These are phyloP conservation scores for Kluyveromyces nonfermentans DNA, from an alignment of 805 yeast species.

Conservation along the genomic window DNA sequence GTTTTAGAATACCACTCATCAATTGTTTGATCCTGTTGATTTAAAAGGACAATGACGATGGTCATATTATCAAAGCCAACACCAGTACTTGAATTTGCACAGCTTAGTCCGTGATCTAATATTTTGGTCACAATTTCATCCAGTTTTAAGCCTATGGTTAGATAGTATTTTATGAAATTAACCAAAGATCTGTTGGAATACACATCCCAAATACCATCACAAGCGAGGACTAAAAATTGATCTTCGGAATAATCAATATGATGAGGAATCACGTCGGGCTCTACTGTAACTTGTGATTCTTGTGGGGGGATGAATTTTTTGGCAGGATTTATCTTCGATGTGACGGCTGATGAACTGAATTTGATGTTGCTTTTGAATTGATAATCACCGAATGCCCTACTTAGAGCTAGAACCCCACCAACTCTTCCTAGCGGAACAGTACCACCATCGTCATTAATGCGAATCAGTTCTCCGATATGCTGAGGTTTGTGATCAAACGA, in stretches of 20 bases:
- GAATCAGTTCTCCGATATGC: constrained; percentile 84
- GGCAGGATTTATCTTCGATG: constrained; percentile 10
- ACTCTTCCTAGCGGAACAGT: constrained; percentile 89
- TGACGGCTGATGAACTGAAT: constrained; percentile 31
- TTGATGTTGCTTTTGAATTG: constrained; percentile 35
- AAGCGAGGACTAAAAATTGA: constrained; percentile 65
- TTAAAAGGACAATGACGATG: constrained; percentile 55
- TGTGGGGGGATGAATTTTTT: constrained; percentile 36
- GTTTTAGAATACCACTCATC: constrained; percentile 52
- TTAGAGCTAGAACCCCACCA: constrained; percentile 87
- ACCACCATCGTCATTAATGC: constrained; percentile 92
- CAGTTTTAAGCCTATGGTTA: constrained; percentile 47
- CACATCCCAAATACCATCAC: constrained; percentile 82
- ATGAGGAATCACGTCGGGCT: constrained; percentile 64
- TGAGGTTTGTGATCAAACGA: constrained; percentile 88
- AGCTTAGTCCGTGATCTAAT: constrained; percentile 55
- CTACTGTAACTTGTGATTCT: constrained; percentile 72
- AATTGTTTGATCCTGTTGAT: constrained; percentile 35
- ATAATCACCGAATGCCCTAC: constrained; percentile 84
- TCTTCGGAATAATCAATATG: constrained; percentile 35
- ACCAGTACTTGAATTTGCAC: constrained; percentile 68
- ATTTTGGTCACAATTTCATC: constrained; percentile 51
- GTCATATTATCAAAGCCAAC: constrained; percentile 83
- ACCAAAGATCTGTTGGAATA: constrained; percentile 49
- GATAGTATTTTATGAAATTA: constrained; percentile 44